A percentile compares a stretch with the other conserved stretches of the same genome.
Conservation (phyloP, 345 rosid genomes). For the Acer negundo region DNA sequence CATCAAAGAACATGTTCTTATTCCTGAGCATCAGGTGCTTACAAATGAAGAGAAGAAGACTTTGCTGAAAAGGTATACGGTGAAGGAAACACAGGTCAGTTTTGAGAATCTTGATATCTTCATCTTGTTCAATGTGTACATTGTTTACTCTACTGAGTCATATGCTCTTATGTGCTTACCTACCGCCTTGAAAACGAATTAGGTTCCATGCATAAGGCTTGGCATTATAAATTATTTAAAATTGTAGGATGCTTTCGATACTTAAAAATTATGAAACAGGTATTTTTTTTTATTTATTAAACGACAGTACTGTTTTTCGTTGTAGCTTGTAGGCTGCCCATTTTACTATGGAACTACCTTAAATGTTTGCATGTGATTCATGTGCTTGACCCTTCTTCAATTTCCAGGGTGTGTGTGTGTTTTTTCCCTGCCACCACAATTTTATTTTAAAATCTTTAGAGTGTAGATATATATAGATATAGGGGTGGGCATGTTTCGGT, state of each 20-base stretch:
- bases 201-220: neutral
- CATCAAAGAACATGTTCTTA: slow-evolving; percentile 80
- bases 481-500: too few relatives aligned
- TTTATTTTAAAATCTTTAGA: neutral
- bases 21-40: slow-evolving; percentile 81
- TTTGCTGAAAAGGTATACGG: slow-evolving; percentile 71
- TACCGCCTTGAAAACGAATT: neutral
- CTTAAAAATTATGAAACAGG: neutral
- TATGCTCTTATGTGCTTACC: neutral
- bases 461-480: neutral
- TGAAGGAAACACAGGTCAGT: slow-evolving; percentile 82
- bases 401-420: neutral
- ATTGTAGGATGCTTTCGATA: neutral
- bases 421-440: neutral
- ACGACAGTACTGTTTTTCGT: neutral
- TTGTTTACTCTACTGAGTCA: neutral
- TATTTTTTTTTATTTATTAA: neutral
- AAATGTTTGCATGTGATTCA: neutral
- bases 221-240: neutral
- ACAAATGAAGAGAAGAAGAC: slow-evolving; percentile 76
- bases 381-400: neutral
- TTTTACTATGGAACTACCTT: neutral
- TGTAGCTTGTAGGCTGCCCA: neutral
- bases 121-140: neutral
- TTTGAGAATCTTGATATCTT: neutral